Evolutionary conservation across 2,329 filamentous ascomycete genomes (phyloP), one percentile per base, ranked within the genome.

Genomic region (Arthrobotrys megalospora): DNA sequence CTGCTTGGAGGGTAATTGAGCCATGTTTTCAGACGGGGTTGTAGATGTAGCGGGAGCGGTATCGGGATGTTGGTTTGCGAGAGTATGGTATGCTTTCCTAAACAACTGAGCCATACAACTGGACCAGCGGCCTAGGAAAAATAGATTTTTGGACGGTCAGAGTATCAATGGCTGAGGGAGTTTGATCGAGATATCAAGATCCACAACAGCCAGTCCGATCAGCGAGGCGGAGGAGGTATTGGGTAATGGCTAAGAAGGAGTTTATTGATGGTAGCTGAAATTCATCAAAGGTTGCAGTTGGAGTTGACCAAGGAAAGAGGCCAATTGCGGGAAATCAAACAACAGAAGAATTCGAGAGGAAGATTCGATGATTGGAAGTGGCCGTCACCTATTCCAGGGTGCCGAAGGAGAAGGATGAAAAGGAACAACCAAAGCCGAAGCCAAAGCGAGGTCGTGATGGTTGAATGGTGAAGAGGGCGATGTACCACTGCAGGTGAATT

Each of bases 1-100:
- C 38, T 76, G 77, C 47, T 79, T 79, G 3, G 76, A 79, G 5
- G 76, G 76, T 45, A 79, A 45, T 41, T 70, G 68, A 12, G 76
- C 64, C 76, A 79, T 79, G 62, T 38, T 60, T 72, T 58, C 75
- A 34, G 36, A 55, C 52, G 52, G 41, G 8, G 34, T 62, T 41
- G 34, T 60, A 52, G 48, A 14, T 16, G 67, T 67, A n/a, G 66
- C 41, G 43, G 41, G 38, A 19, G n/a, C 24, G 19, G 47, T 45
- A 16, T 21, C 34, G n/a, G 53, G 14, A 43, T 24, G 72, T 24
- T 76, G 63, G 24, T 45, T 76, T 11, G 71, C 68, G 14, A 68
- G 45, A 10, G 63, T 68, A 48, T 45, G 63, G 36, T 76, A 76
- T 64, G 71, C 71, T 41, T 68, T 68, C 47, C 64, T 63, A 24